Conservation (phyloP, 805 yeast genomes). For the Pichia californica region DNA sequence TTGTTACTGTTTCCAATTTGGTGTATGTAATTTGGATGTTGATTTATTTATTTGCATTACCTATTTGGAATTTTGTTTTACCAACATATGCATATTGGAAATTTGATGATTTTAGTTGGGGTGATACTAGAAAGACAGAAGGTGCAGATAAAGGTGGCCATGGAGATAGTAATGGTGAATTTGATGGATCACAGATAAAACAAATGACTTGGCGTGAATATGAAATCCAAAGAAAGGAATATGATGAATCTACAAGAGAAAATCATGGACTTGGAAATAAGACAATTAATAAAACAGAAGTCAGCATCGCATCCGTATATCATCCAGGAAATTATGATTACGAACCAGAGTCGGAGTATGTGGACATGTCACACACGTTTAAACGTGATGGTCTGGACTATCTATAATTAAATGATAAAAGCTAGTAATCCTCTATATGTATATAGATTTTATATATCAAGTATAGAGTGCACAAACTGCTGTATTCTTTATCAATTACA, state of each 20-base stretch:
- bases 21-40: constrained; percentile 74
- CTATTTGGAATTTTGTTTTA: constrained; percentile 88
- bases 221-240: constrained; percentile 55
- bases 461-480: no score
- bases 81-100: constrained; percentile 91
- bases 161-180: constrained; percentile 68
- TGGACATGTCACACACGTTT: constrained; percentile 11
- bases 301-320: constrained; percentile 24
- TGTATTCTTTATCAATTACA: no score
- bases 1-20: constrained; percentile 70
- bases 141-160: constrained; percentile 67
- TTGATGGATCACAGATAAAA: constrained; percentile 82
- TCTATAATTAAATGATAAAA: no score
- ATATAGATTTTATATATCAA: no score
- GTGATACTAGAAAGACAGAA: constrained; percentile 80
- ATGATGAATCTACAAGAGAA: constrained; percentile 8
- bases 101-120: constrained; percentile 95
- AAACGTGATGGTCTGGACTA: no score
- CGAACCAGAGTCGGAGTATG: constrained; percentile 10
- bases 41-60: constrained; percentile 71
- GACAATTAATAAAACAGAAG: no score
- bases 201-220: constrained; percentile 95
- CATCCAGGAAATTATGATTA: constrained; percentile 18
- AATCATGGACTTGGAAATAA: no score
- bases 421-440: no score